Evolutionary conservation across 2,329 filamentous ascomycete genomes (phyloP).

Genomic region (Verticillium albo-atrum): DNA sequence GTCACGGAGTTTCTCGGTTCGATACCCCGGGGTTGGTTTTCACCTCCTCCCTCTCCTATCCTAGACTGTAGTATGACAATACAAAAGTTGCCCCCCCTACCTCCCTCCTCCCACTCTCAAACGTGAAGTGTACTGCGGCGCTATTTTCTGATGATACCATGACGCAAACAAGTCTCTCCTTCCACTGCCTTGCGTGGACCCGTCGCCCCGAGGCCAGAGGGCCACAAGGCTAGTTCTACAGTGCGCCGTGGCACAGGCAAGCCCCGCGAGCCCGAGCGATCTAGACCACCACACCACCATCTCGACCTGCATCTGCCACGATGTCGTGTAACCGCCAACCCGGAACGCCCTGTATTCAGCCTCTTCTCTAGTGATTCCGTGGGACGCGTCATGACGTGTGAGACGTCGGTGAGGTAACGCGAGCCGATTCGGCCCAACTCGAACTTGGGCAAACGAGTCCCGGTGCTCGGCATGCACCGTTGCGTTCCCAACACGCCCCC

Average conservation of each 20-base stretch:
- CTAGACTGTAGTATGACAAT: background rate
- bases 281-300: background rate
- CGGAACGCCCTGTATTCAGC: background rate
- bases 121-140: too few species aligned
- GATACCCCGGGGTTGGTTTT: background rate
- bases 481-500: background rate
- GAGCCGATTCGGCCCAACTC: background rate
- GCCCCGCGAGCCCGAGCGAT: background rate
- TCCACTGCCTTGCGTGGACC: too few species aligned
- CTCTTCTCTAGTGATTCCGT: background rate
- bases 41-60: background rate
- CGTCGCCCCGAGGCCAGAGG: too few species aligned
- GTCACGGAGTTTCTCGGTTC: background rate
- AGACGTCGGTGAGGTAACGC: background rate
- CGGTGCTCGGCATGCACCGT: background rate
- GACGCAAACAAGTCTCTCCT: too few species aligned
- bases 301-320: background rate
- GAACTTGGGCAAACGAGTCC: background rate
- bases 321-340: background rate
- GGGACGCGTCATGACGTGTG: background rate
- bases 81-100: background rate
- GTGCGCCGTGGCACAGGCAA: background rate
- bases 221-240: too few species aligned
- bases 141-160: too few species aligned
- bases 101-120: too few species aligned